Evolutionary conservation across 2,329 filamentous ascomycete genomes (phyloP), one percentile per base, ranked within the genome.

Genomic region (Ceratocystis eucalypticola): DNA sequence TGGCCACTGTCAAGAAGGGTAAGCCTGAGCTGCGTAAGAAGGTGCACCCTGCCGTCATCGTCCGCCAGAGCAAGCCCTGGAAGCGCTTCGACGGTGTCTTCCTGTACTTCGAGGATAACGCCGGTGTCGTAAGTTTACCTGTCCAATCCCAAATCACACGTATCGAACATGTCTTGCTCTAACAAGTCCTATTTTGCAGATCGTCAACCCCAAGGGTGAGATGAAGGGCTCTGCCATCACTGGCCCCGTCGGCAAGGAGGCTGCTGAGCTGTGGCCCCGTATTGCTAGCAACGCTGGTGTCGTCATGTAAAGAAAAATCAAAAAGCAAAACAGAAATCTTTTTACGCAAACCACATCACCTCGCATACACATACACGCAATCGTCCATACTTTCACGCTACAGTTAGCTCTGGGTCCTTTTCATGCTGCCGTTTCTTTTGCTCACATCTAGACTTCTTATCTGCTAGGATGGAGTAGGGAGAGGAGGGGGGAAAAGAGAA

Each of bases 161-260:
- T 28, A 20, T 57, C 15, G 59, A 61, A 63, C 37, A 17, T 15
- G 22, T 48, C 25, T 10, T 64, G 15, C 30, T 41, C 28, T 22
- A 3, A 41, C 37, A 41, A 1, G 10, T 4, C 1, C 37, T 41
- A 41, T 41, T 41, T 41, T 41, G 3, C 76, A 94, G 89, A 99
- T 99, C 77, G 94, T 99, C 85, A 99, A 99, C 86, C 91, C 93
- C 81, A 99, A 99, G 89, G 94, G 94, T 83, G 94, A 99, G 84
- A 99, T 99, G 94, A 99, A 99, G 89, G 94, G 94, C 78, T 96
- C 91, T 72, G 94, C 94, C 79, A 99, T 99, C 79, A 99, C 94
- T 74, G 94, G 94, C 74, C 94, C 94, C 75, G 93, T 99, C 77
- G 94, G 93, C 80, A 99, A 99, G 88, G 94, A 99, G 84, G 94